Conservation (phyloP, 2,329 filamentous ascomycete genomes). For the Monosporascus sp. region DNA sequence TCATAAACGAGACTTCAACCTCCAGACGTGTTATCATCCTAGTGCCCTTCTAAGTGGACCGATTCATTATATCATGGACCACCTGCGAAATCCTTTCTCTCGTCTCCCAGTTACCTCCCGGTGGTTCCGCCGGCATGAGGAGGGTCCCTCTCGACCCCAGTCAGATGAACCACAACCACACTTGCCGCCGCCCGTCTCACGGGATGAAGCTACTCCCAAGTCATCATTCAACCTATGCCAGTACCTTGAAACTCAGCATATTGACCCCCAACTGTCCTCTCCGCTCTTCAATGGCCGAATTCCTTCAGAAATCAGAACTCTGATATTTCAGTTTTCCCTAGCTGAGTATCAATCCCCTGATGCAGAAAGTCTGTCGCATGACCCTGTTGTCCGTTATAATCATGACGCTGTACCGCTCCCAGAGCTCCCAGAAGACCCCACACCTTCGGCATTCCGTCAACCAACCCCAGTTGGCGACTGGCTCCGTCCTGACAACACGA, state of each 20-base stretch:
- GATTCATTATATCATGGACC: no score
- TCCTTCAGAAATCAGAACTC: conserved; percentile 26
- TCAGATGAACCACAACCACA: neutral
- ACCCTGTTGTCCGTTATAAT: conserved; percentile 14
- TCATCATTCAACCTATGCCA: conserved; percentile 7
- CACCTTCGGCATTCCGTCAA: conserved; percentile 5
- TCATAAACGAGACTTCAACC: no score
- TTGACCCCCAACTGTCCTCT: conserved; percentile 15
- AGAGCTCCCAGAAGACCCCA: conserved; percentile 15
- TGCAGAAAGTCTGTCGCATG: neutral
- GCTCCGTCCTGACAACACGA: conserved; percentile 26
- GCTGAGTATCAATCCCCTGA: conserved; percentile 13
- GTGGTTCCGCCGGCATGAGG: neutral
- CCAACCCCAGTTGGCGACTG: conserved; percentile 12
- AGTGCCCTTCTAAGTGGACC: no score
- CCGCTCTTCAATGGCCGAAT: conserved; percentile 15
- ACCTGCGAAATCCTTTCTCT: no score
- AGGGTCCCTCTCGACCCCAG: neutral
- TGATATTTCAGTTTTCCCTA: conserved; percentile 28
- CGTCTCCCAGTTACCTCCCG: no score
- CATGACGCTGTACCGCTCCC: conserved; percentile 1
- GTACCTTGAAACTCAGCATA: conserved; percentile 7
- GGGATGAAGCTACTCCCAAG: neutral
- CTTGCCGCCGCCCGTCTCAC: neutral
- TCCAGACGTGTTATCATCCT: no score